Percentiles rank a stretch among this genome's conserved stretches.
These are phyloP conservation scores for Phytophthora niederhauseri DNA, from an alignment of 352 stramenopile genomes.

Conservation along the genomic window DNA sequence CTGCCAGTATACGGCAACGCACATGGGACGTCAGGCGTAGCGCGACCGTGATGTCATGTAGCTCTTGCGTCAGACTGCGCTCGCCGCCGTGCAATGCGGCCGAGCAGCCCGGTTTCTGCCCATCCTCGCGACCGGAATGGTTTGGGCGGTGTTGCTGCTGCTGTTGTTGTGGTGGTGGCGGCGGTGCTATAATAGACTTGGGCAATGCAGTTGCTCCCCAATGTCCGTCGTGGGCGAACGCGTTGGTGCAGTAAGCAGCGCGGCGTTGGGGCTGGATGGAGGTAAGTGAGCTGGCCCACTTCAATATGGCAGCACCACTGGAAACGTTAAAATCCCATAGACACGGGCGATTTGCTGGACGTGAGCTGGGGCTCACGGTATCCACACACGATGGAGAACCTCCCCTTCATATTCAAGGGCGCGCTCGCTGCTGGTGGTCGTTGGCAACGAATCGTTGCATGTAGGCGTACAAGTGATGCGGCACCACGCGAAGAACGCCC, in stretches of 20 bases:
- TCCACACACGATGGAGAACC: no score
- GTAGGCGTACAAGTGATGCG: no score
- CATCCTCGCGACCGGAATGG: neutral
- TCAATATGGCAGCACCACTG: neutral
- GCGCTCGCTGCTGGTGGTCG: no score
- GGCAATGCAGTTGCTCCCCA: neutral
- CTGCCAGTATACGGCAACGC: conserved; percentile 4
- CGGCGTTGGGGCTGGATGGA: neutral
- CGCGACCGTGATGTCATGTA: conserved; percentile 57
- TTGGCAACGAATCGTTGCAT: no score
- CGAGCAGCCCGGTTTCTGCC: conserved; percentile 21
- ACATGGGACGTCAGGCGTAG: conserved; percentile 38
- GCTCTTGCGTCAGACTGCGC: conserved; percentile 28
- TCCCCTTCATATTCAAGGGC: no score
- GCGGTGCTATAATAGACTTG: neutral
- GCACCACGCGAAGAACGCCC: no score
- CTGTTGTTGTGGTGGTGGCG: neutral
- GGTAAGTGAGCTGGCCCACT: neutral
- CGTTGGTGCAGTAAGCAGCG: neutral
- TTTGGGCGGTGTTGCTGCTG: neutral
- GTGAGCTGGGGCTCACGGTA: neutral
- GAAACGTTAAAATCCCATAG: neutral
- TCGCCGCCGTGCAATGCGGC: conserved; percentile 17
- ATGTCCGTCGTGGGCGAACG: neutral
- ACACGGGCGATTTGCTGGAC: neutral